Evolutionary conservation across 1,139 yeast species (phyloP), one percentile per base, ranked within the genome.

Genomic region (Pichia sp.): DNA sequence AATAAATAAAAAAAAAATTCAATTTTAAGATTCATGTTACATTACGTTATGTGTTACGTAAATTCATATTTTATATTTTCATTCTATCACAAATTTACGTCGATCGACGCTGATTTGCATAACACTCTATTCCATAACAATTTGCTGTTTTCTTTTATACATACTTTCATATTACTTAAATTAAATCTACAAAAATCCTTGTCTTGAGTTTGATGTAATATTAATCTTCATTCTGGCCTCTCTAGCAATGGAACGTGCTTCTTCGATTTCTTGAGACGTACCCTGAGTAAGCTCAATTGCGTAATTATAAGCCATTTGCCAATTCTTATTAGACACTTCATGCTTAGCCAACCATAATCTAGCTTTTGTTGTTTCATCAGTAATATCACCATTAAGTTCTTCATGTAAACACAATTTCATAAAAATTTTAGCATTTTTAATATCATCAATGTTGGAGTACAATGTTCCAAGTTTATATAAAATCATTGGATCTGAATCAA

Each of bases 261-360:
- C 97, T 61, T 88, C 96, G 35, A 88, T 78, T 59, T 87, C 96
- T 53, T 83, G 87, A 8, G 92, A 84, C 37, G 86, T 78, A 32
- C 94, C 94, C 52, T 82, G 82, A 29, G 82, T 81, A 55, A 89
- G 74, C 51, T 82, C 87, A 51, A 78, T 77, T 0, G 96, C 94
- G 59, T 85, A 78, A 45, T 76, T 79, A 56, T 83, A 82, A 0
- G 97, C 96, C 50, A 73, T 76, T 42, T 78, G 79, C 70, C 76
- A 89, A 53, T 80, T 76, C 26, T 75, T 71, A 44, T 68, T 68
- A 26, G 72, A 72, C 55, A 83, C 67, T 39, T 89, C 92, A 58
- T 75, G 70, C 52, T 81, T 75, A 1, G 97, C 96, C 34, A 90
- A 69, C 97, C 97, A 90, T 52, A 90, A 69, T 43, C 94, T 71